phyloP scores from a whole-genome alignment of 2,329 filamentous ascomycete genomes.

The Ceratocystis lukuohia region DNA sequence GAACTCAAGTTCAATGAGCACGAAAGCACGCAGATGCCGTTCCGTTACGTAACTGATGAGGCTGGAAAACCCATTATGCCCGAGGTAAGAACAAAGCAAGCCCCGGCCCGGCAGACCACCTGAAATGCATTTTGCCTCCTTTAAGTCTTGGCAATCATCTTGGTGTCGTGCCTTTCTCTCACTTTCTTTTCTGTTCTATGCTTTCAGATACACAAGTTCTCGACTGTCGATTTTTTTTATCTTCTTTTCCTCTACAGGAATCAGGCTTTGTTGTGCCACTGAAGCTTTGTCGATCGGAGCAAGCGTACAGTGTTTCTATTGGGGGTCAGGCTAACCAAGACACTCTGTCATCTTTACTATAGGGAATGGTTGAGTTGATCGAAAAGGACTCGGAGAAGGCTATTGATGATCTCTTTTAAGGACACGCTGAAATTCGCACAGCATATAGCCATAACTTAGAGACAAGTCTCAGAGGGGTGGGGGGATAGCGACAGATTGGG shows the following conservation, averaged over 20 bases:
- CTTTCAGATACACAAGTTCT: background rate
- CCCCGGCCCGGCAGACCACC: background rate
- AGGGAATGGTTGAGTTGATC: slow-evolving; percentile 94
- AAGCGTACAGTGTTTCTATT: background rate
- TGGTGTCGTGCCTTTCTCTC: background rate
- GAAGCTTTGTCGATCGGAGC: background rate
- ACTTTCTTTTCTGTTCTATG: background rate
- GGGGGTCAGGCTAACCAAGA: background rate
- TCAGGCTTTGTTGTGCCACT: background rate
- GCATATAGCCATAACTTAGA: background rate
- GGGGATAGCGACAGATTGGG: background rate
- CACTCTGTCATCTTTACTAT: background rate
- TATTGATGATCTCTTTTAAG: slow-evolving; percentile 68
- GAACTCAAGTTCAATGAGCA: slow-evolving; percentile 82
- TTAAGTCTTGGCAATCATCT: slow-evolving; percentile 2
- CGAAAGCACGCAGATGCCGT: slow-evolving; percentile 95
- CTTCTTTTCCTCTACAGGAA: background rate
- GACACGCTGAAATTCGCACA: background rate
- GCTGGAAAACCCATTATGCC: slow-evolving; percentile 82
- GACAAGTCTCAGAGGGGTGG: background rate
- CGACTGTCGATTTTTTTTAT: background rate
- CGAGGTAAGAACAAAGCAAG: slow-evolving; percentile 43
- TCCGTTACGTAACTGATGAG: slow-evolving; percentile 73
- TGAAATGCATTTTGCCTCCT: background rate
- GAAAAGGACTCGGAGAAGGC: slow-evolving; percentile 87